Percentiles rank a stretch among this genome's conserved stretches.
These are phyloP conservation scores for Neonectria faginata DNA, from an alignment of 2,329 filamentous ascomycete species.

Conservation along the genomic window DNA sequence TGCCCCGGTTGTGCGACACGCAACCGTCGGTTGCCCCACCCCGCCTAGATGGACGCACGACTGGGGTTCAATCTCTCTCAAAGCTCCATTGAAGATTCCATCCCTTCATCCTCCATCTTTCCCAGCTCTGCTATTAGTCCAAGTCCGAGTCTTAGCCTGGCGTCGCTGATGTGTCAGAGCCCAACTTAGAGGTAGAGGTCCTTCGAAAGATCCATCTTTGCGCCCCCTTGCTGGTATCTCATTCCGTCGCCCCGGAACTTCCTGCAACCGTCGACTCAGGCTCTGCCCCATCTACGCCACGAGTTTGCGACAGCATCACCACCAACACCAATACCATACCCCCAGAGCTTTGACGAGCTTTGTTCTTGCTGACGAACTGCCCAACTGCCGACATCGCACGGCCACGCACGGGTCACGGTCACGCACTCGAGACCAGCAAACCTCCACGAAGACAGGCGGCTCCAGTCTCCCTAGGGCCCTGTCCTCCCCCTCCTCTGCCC, in stretches of 20 bases:
- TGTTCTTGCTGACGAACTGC: constrained; percentile 3
- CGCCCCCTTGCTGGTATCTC: constrained; percentile 12
- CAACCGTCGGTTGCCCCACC: constrained; percentile 23
- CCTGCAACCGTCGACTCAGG: constrained; percentile 40
- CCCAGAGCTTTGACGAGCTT: not conserved
- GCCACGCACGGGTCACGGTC: not conserved
- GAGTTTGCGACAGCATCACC: constrained; percentile 18
- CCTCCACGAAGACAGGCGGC: not conserved
- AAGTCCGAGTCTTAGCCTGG: constrained; percentile 2
- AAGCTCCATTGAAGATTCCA: constrained; percentile 28
- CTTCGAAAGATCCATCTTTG: constrained; percentile 26
- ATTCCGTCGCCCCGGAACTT: constrained; percentile 35
- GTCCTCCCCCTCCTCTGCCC: constrained; percentile 9
- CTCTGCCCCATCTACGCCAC: constrained; percentile 35
- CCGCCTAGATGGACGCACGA: constrained; percentile 6
- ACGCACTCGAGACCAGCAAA: not conserved
- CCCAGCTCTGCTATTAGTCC: constrained; percentile 15
- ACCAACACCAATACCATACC: not conserved
- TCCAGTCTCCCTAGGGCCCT: constrained; percentile 3
- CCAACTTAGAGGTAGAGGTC: constrained; percentile 14
- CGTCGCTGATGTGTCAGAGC: constrained; percentile 5
- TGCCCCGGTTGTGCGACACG: constrained; percentile 18
- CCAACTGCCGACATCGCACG: constrained; percentile 4
- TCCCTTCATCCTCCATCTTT: constrained; percentile 24
- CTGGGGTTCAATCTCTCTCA: constrained; percentile 24